phyloP scores from a whole-genome alignment of 2,329 filamentous ascomycete species.

The Tolypocladium tropicale region DNA sequence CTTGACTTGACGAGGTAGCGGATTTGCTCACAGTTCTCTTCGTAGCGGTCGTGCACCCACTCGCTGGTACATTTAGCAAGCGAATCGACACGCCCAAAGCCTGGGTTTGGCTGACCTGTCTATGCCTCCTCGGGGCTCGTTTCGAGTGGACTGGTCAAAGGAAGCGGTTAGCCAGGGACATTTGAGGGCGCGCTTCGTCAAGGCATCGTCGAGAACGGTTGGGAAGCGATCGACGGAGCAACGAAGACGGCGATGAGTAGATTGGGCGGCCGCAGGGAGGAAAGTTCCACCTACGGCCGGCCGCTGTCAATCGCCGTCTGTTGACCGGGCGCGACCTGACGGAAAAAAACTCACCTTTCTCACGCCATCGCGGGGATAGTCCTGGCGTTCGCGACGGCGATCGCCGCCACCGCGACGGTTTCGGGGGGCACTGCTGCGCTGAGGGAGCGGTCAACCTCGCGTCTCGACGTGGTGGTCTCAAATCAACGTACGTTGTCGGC shows the following conservation, averaged over 20 bases:
- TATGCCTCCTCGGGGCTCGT: conserved; percentile 51
- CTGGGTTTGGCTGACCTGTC: conserved; percentile 47
- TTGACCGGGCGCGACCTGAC: neutral
- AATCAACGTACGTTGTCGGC: conserved; percentile 31
- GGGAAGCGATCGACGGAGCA: conserved; percentile 17
- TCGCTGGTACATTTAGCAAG: conserved; percentile 43
- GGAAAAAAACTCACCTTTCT: conserved; percentile 58
- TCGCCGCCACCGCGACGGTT: conserved; percentile 25
- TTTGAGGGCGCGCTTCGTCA: conserved; percentile 21
- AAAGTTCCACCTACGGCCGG: conserved; percentile 21
- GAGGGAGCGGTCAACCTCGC: conserved; percentile 1
- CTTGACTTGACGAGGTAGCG: neutral
- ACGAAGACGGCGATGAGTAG: conserved; percentile 17
- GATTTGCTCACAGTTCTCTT: conserved; percentile 52
- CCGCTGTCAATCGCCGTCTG: neutral
- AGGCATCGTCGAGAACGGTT: conserved; percentile 18
- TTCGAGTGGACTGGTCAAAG: conserved; percentile 47
- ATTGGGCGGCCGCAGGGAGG: conserved; percentile 18
- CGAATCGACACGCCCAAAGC: conserved; percentile 3
- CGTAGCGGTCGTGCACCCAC: conserved; percentile 90
- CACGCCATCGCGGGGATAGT: conserved; percentile 69
- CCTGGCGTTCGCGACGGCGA: conserved; percentile 23
- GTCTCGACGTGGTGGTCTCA: neutral
- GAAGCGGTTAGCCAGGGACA: conserved; percentile 19
- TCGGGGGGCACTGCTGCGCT: conserved; percentile 24